Evolutionary conservation across 345 rosid genomes (phyloP).

Genomic region (Melaleuca quinquenervia): DNA sequence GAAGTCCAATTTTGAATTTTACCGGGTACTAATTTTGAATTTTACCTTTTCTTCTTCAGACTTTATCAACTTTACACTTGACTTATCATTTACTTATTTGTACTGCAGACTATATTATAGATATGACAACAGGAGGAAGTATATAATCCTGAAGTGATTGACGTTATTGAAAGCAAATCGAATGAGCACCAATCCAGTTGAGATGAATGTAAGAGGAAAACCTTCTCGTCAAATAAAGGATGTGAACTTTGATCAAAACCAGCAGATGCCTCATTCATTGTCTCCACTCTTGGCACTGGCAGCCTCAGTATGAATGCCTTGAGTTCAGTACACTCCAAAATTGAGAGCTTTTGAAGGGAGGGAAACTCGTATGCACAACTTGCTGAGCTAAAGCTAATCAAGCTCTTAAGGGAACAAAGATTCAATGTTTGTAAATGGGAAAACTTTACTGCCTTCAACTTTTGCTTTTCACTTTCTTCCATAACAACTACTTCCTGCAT

Average conservation of each 20-base stretch:
- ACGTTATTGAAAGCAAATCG: too few relatives aligned
- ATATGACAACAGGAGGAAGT: too few relatives aligned
- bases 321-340: neutral
- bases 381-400: neutral
- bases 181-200: too few relatives aligned
- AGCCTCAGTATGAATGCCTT: neutral
- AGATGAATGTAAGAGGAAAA: too few relatives aligned
- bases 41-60: too few relatives aligned
- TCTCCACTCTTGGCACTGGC: neutral
- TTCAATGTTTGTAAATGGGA: neutral
- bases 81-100: too few relatives aligned
- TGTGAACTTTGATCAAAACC: neutral
- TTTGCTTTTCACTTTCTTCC: neutral
- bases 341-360: neutral
- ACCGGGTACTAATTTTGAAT: too few relatives aligned
- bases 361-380: neutral
- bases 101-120: too few relatives aligned
- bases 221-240: too few relatives aligned
- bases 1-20: too few relatives aligned
- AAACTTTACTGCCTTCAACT: fast-evolving
- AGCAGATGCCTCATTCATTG: neutral
- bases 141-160: too few relatives aligned
- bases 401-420: neutral
- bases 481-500: fast-evolving
- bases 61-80: too few relatives aligned